Evolutionary conservation across 768 basidiomycete genomes (phyloP), one percentile per base, ranked within the genome.

Genomic region (Royoungia palumana): DNA sequence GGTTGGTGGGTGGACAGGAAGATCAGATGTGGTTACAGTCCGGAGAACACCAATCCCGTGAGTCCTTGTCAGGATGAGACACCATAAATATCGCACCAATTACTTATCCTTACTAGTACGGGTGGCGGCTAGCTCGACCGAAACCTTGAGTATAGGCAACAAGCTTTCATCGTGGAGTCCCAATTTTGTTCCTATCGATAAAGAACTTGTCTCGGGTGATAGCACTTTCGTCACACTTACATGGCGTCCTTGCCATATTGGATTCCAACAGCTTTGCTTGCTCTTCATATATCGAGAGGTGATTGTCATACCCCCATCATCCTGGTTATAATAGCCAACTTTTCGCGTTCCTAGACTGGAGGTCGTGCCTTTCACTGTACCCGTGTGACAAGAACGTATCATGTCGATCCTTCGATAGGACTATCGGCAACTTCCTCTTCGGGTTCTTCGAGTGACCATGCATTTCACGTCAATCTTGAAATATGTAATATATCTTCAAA

Each of bases 271-370:
- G 39, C 69, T 92, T 11, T 74, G 70, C 45, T 56, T 89, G 8
- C 66, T 93, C 13, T 78, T 92, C 62, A 75, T 82, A 0, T 89
- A 81, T 68, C 77, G 85, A 56, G 78, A 83, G 68, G 84, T 82
- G 58, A 53, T 65, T 42, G 12, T 13, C 16, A 24, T 28, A 20
- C n/a, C 20, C 22, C 12, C 43, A 16, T 32, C 16, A 16, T 17
- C 20, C 28, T 22, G 7, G 11, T n/a, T 37, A 24, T 41, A 28
- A 20, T 43, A 17, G 37, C 57, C 35, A 52, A 38, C 24, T 24
- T 34, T 56, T 35, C 49, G 39, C 6, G 11, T 47, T 25, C 34
- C 30, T 41, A 89, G 85, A 59, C 65, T 34, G 71, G 73, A 22
- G 68, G 73, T 5, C 61, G 69, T 8, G 57, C 72, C n/a, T 89